These are phyloP conservation scores for Ascochyta rabiei DNA, from an alignment of 2,329 filamentous ascomycete genomes.

Conservation along the genomic window DNA sequence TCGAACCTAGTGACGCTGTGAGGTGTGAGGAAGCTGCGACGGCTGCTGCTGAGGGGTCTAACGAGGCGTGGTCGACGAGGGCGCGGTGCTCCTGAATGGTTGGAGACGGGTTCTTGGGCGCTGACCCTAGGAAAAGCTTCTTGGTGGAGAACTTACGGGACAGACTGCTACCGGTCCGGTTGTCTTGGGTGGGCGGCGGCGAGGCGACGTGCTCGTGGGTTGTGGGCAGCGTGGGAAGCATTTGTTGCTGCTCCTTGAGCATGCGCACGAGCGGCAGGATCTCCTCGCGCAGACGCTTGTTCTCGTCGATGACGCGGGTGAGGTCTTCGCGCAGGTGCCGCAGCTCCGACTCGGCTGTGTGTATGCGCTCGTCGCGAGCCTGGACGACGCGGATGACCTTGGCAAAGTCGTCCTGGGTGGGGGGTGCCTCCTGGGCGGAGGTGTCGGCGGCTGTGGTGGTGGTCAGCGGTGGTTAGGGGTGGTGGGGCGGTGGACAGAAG, in stretches of 20 bases:
- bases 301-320: slow-evolving; percentile 71
- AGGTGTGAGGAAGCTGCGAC: slow-evolving; percentile 58
- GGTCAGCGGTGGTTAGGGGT: slow-evolving; percentile 16
- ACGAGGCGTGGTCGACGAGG: slow-evolving; percentile 50
- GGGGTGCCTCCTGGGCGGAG: slow-evolving; percentile 81
- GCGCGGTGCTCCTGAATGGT: slow-evolving; percentile 54
- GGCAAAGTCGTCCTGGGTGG: slow-evolving; percentile 91
- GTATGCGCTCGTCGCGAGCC: slow-evolving; percentile 88
- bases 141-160: slow-evolving; percentile 61
- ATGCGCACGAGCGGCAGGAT: slow-evolving; percentile 88
- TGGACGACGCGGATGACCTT: slow-evolving; percentile 88
- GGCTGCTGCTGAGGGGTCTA: slow-evolving; percentile 59
- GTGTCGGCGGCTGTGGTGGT: slow-evolving; percentile 77
- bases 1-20: slow-evolving; percentile 54
- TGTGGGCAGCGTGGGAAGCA: slow-evolving; percentile 70
- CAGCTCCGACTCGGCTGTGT: slow-evolving; percentile 80
- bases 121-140: slow-evolving; percentile 57
- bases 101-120: slow-evolving; percentile 58
- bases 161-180: slow-evolving; percentile 52
- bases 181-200: slow-evolving; percentile 43
- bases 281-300: slow-evolving; percentile 86
- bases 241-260: slow-evolving; percentile 89
- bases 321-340: slow-evolving; percentile 69
- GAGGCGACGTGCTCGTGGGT: slow-evolving; percentile 49
- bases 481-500: background rate